Base-by-base conservation (phyloP, 345 rosid genomes). In the Rhodamnia argentea region DNA sequence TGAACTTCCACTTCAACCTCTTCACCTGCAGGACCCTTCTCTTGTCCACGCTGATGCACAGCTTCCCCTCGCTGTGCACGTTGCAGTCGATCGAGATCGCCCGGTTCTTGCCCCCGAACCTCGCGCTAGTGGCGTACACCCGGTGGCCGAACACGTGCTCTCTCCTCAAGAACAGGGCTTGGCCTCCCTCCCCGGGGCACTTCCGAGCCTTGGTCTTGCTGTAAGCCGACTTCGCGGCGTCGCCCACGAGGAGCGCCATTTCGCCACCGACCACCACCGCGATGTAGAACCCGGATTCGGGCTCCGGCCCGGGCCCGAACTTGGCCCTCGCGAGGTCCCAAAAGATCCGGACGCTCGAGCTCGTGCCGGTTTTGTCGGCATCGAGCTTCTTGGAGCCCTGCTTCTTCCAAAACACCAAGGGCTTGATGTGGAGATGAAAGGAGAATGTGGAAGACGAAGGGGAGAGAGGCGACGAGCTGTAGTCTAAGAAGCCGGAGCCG, bases 291-390 rank as follows among this genome's bases (percentile, higher is more conserved):
- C 97, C 96, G 37, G 98, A 94, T 37, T 88, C 86, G 9, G 99
- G 97, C 82, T 96, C 99, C 32, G 98, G 94, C 7, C 99, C 95
- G 53, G 96, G 91, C 83, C 96, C 96, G 88, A 96, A 96, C 87
- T 90, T 94, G 42, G 96, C 98, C 29, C 91, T 86, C 14, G 98
- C 90, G 14, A 97, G 90, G 86, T 97, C 98, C 99, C 99, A 97
- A 26, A 90, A 93, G 89, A 97, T 88, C 59, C 90, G 93, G 84
- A 93, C 29, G 14, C 52, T n/a, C 27, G 88, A 12, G 56, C 55
- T 24, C 47, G 55, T 64, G 14, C 40, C 6, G 23, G 74, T 76
- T 6, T 20, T 26, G 85, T 84, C 86, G 81, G 52, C 52, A 29
- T 59, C 56, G 24, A 96, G 89, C 70, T 85, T 91, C 84, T 90